Conservation (phyloP, 2,329 filamentous ascomycete genomes). For the Clonostachys rhizophaga region DNA sequence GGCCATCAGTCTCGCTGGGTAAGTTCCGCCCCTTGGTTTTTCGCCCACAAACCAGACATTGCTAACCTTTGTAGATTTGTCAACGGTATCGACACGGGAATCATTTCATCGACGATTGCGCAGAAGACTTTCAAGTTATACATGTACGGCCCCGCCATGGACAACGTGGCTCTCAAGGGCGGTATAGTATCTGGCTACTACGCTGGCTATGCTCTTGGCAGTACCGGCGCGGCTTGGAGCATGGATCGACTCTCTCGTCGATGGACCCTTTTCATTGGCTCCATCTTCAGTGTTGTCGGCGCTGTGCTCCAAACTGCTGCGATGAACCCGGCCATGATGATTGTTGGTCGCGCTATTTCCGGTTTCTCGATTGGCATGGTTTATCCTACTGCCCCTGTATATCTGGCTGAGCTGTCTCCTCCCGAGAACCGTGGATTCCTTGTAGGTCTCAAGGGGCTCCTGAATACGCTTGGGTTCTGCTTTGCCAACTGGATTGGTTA, state of each 20-base stretch:
- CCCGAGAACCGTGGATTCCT: slow-evolving; percentile 16
- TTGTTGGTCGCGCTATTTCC: slow-evolving; percentile 13
- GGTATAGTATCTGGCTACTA: slow-evolving; percentile 8
- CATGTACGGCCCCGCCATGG: slow-evolving; percentile 5
- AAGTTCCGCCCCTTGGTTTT: not conserved
- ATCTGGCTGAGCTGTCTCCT: slow-evolving; percentile 16
- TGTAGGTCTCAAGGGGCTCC: slow-evolving; percentile 21
- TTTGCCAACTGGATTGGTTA: slow-evolving; percentile 33
- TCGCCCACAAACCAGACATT: not conserved
- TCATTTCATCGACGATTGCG: slow-evolving; percentile 7
- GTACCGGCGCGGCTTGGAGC: slow-evolving; percentile 4
- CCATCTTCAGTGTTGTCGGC: slow-evolving; percentile 8
- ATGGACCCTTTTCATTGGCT: slow-evolving; percentile 1
- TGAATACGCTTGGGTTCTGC: slow-evolving; percentile 28
- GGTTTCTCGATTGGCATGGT: slow-evolving; percentile 15
- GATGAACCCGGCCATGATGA: slow-evolving; percentile 15
- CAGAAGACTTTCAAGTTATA: slow-evolving; percentile 6
- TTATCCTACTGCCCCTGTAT: slow-evolving; percentile 12
- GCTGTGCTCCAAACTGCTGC: slow-evolving; percentile 16
- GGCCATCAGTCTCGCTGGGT: slow-evolving; percentile 6
- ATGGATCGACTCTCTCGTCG: slow-evolving; percentile 4
- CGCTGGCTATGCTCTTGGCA: slow-evolving; percentile 5
- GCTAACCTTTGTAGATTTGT: not conserved
- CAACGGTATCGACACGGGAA: slow-evolving; percentile 1
- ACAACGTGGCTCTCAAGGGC: not conserved